Evolutionary conservation across 192 early-diverging fungal species (phyloP).

Genomic region (Chytriomyces confervae): DNA sequence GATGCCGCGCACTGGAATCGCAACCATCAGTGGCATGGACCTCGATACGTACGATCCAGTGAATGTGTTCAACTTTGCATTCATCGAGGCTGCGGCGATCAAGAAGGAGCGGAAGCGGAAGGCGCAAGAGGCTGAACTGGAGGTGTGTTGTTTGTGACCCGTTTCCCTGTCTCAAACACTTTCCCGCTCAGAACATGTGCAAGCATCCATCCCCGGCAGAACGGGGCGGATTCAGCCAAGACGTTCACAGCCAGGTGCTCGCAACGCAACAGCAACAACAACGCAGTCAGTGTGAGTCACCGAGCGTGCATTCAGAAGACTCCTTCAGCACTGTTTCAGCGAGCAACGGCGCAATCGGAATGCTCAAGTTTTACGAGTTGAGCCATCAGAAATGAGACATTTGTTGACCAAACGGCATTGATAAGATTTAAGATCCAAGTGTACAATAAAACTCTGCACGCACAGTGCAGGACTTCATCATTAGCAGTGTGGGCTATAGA

Average conservation of each 20-base stretch:
- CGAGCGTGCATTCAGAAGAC: background rate
- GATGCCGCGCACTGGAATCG: background rate
- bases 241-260: background rate
- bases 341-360: background rate
- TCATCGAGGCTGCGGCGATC: background rate
- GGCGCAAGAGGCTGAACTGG: too few relatives aligned
- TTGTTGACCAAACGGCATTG: too few relatives aligned
- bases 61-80: background rate
- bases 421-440: too few relatives aligned
- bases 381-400: background rate
- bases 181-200: background rate
- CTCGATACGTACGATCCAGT: background rate
- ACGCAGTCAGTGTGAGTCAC: background rate
- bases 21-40: background rate
- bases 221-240: background rate
- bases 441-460: too few relatives aligned
- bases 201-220: background rate
- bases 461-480: too few relatives aligned
- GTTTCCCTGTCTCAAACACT: background rate
- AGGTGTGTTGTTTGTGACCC: background rate
- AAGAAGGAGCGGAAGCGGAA: background rate
- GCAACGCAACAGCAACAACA: background rate
- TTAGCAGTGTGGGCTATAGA: too few relatives aligned
- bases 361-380: background rate
- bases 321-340: background rate